Conservation (phyloP, 805 yeast species). For the Cyberlindnera maritima region DNA sequence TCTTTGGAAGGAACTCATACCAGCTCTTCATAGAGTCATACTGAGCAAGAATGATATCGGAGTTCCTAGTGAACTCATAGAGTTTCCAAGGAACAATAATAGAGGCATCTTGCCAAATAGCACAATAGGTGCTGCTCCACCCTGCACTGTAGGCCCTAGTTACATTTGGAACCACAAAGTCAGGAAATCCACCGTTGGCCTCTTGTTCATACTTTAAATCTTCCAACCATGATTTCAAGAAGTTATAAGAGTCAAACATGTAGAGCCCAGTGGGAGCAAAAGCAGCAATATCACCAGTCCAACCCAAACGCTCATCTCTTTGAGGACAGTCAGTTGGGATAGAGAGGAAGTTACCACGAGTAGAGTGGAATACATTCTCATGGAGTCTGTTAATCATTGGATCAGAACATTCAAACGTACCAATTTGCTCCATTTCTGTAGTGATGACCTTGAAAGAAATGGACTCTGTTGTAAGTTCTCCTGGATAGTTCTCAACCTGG, state of each 20-base stretch:
- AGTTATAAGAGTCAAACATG: slow-evolving; percentile 20
- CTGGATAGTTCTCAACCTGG: slow-evolving; percentile 17
- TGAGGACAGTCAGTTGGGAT: slow-evolving; percentile 23
- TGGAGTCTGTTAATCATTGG: slow-evolving; percentile 12
- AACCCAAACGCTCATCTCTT: slow-evolving; percentile 24
- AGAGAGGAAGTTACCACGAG: slow-evolving; percentile 19
- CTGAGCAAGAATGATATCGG: slow-evolving; percentile 15
- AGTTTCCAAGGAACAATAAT: slow-evolving; percentile 20
- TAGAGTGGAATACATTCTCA: slow-evolving; percentile 16
- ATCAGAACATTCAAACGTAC: slow-evolving; percentile 13
- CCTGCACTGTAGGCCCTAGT: slow-evolving; percentile 7
- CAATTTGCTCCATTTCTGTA: slow-evolving; percentile 13
- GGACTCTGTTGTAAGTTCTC: slow-evolving; percentile 9
- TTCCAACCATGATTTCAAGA: slow-evolving; percentile 20
- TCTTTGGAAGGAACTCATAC: slow-evolving; percentile 19
- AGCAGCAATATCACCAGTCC: slow-evolving; percentile 22
- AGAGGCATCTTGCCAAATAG: slow-evolving; percentile 22
- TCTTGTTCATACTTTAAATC: slow-evolving; percentile 18
- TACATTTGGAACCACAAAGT: slow-evolving; percentile 19
- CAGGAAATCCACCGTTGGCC: slow-evolving; percentile 20
- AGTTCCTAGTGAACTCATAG: slow-evolving; percentile 12
- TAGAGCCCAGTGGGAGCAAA: slow-evolving; percentile 21
- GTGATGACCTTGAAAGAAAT: slow-evolving; percentile 11
- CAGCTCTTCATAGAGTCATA: slow-evolving; percentile 22
- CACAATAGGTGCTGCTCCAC: slow-evolving; percentile 16